phyloP scores from a whole-genome alignment of 75 land plant genomes.

The Gnetum montanum region DNA sequence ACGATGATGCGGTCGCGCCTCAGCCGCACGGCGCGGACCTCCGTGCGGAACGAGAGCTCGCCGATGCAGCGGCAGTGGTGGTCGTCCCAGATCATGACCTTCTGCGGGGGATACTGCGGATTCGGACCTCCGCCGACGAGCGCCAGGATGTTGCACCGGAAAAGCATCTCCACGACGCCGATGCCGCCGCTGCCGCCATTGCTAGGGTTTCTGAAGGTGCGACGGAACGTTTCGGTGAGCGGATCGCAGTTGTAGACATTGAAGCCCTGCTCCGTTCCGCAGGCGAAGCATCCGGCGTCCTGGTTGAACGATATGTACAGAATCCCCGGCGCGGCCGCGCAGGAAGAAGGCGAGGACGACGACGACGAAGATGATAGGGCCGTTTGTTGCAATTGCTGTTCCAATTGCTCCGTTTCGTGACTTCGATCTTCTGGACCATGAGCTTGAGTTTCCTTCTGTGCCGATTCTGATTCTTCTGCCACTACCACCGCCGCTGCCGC shows the following conservation, averaged over 20 bases:
- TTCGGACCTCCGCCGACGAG: constrained; percentile 62
- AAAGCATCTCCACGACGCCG: constrained; percentile 66
- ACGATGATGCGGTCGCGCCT: constrained; percentile 51
- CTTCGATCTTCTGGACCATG: too few species aligned
- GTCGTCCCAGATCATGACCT: constrained; percentile 78
- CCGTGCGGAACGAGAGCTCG: constrained; percentile 66
- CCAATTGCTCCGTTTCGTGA: too few species aligned
- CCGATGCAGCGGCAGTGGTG: constrained; percentile 56
- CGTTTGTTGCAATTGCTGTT: too few species aligned
- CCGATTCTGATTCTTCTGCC: too few species aligned
- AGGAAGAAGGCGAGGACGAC: too few species aligned
- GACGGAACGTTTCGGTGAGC: constrained; percentile 39
- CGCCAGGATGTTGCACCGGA: constrained; percentile 55
- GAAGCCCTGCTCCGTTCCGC: constrained; percentile 54
- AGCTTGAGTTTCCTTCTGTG: too few species aligned
- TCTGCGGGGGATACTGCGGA: constrained; percentile 55
- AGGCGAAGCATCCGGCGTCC: constrained; percentile 49
- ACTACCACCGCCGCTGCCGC: too few species aligned
- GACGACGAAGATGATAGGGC: too few species aligned
- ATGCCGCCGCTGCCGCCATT: too few species aligned
- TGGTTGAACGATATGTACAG: constrained; percentile 53
- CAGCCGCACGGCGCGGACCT: constrained; percentile 54
- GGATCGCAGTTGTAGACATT: constrained; percentile 59
- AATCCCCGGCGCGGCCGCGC: too few species aligned
- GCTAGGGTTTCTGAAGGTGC: constrained; percentile 8